These are phyloP conservation scores for Agroathelia rolfsii DNA, from an alignment of 1,284 basidiomycete species.

Conservation along the genomic window DNA sequence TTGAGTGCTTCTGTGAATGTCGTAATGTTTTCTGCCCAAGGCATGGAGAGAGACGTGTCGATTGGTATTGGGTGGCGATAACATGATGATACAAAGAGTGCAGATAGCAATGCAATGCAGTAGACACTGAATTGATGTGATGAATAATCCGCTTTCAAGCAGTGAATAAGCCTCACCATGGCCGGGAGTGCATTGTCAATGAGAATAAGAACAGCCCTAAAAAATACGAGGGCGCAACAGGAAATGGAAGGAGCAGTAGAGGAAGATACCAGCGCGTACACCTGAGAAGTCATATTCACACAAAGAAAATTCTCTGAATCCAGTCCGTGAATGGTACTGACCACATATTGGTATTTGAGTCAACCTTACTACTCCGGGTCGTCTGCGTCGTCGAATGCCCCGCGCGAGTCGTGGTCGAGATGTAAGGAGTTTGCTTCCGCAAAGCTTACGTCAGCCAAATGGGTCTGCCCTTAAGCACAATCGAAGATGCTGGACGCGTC, in stretches of 20 bases:
- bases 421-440: too few relatives aligned
- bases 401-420: too few relatives aligned
- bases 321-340: constrained; percentile 11
- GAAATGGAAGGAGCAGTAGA: constrained; percentile 64
- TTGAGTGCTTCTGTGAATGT: constrained; percentile 58
- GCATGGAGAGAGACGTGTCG: constrained; percentile 44
- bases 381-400: too few relatives aligned
- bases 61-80: constrained; percentile 75
- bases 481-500: too few relatives aligned
- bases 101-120: constrained; percentile 67
- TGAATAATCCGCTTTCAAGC: neutral
- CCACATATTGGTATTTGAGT: constrained; percentile 32
- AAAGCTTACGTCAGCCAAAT: too few relatives aligned
- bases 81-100: constrained; percentile 73
- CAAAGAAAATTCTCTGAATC: neutral
- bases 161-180: constrained; percentile 51
- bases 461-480: too few relatives aligned
- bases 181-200: constrained; percentile 64
- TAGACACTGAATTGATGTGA: constrained; percentile 72
- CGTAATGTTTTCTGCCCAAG: constrained; percentile 59
- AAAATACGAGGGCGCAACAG: constrained; percentile 68
- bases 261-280: constrained; percentile 79
- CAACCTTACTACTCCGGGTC: too few relatives aligned
- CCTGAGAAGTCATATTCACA: constrained; percentile 27
- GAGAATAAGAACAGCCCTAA: constrained; percentile 64